These are phyloP conservation scores for Annulohypoxylon stygium DNA, from an alignment of 495 filamentous ascomycete genomes.

Conservation along the genomic window DNA sequence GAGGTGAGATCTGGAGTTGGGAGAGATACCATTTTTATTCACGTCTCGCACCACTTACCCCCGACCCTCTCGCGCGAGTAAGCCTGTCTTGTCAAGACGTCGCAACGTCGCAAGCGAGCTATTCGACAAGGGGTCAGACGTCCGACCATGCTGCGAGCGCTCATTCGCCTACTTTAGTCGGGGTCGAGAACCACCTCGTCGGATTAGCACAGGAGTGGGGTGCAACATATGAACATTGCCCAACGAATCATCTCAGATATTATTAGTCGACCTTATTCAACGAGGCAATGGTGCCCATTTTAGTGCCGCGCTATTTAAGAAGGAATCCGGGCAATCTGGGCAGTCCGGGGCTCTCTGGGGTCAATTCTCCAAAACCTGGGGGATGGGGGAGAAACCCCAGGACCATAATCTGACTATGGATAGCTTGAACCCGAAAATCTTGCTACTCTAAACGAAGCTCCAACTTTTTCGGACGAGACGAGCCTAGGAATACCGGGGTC, in stretches of 20 bases:
- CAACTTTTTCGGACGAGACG: slow-evolving; percentile 35
- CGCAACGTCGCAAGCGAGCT: slow-evolving; percentile 39
- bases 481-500: slow-evolving; percentile 16
- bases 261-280: slow-evolving; percentile 26
- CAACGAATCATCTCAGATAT: slow-evolving; percentile 29
- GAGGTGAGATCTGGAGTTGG: slow-evolving; percentile 11
- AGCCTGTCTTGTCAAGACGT: slow-evolving; percentile 28
- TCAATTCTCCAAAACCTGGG: slow-evolving; percentile 43
- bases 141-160: slow-evolving; percentile 22
- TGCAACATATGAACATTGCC: slow-evolving; percentile 23
- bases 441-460: slow-evolving; percentile 29
- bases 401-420: slow-evolving; percentile 25
- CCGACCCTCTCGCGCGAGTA: slow-evolving; percentile 28
- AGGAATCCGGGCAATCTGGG: slow-evolving; percentile 29
- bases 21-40: slow-evolving; percentile 37
- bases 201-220: slow-evolving; percentile 28
- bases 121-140: slow-evolving; percentile 31
- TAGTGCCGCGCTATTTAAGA: slow-evolving; percentile 21
- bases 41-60: slow-evolving; percentile 32
- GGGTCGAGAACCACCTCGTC: slow-evolving; percentile 32
- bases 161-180: slow-evolving; percentile 32
- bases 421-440: slow-evolving; percentile 9
- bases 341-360: slow-evolving; percentile 37
- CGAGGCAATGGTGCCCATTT: slow-evolving; percentile 23
- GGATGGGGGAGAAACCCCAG: slow-evolving; percentile 35